Evolutionary conservation across 495 filamentous ascomycete genomes (phyloP).

Genomic region (Penicillium taxi): DNA sequence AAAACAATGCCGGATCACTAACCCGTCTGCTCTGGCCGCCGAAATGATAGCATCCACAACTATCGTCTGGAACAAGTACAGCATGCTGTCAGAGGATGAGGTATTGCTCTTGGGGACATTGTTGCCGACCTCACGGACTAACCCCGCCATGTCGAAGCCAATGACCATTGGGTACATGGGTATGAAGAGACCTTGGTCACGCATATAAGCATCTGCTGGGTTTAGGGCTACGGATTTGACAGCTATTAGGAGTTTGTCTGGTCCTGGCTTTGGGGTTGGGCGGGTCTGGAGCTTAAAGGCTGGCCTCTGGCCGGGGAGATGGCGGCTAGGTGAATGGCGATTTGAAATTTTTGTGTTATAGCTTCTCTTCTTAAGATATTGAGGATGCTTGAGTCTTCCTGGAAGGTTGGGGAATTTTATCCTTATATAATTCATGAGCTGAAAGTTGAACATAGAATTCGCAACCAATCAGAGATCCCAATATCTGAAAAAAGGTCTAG

Average conservation of each 20-base stretch:
- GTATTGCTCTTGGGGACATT: conserved; percentile 33
- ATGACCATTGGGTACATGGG: conserved; percentile 36
- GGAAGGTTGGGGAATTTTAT: background rate
- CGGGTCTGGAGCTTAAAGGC: conserved; percentile 26
- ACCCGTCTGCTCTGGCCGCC: conserved; percentile 31
- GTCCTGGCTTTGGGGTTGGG: conserved; percentile 36
- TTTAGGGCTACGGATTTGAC: conserved; percentile 46
- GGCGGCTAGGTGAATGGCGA: conserved; percentile 38
- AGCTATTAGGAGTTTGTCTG: conserved; percentile 40
- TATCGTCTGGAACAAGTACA: conserved; percentile 28
- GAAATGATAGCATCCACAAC: conserved; percentile 38
- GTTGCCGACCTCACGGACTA: conserved; percentile 36
- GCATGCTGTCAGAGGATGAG: conserved; percentile 33
- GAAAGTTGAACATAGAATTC: background rate
- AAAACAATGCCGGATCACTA: conserved; percentile 35
- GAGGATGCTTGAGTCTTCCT: background rate
- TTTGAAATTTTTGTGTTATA: conserved; percentile 7
- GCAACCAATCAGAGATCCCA: conserved; percentile 23
- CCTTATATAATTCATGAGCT: conserved; percentile 16
- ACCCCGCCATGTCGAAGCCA: conserved; percentile 41
- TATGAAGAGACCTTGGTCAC: conserved; percentile 34
- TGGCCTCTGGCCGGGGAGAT: conserved; percentile 24
- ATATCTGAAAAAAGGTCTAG: conserved; percentile 23
- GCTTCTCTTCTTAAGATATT: no score
- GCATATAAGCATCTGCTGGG: conserved; percentile 35